Percentiles rank a stretch among this genome's conserved stretches.
phyloP scores from a whole-genome alignment of 2,329 filamentous ascomycete genomes.

The Cladosporium sp. region DNA sequence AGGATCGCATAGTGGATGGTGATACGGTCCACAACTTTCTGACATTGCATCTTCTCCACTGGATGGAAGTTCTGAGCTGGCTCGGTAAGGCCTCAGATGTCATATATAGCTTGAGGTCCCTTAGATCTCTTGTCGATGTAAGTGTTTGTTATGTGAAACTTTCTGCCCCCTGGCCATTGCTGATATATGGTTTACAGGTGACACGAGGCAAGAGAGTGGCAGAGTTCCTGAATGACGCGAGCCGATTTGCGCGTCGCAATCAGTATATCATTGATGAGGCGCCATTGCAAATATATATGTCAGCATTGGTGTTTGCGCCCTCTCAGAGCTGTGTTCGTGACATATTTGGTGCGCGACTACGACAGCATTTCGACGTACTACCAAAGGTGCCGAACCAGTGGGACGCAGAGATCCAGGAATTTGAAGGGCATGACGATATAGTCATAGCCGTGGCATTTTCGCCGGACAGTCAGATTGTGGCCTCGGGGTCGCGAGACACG shows the following conservation, averaged over 20 bases:
- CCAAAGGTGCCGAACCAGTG: background rate
- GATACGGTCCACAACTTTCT: background rate
- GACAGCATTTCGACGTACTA: background rate
- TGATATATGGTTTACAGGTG: background rate
- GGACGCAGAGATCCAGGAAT: background rate
- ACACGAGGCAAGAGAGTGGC: background rate
- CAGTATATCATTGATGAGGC: background rate
- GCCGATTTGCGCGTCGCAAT: background rate
- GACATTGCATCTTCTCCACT: background rate
- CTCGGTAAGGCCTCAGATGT: background rate
- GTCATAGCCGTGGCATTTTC: background rate
- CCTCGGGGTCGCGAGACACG: background rate
- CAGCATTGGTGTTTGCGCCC: background rate
- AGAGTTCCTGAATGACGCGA: background rate
- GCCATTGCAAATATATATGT: background rate
- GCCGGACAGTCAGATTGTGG: background rate
- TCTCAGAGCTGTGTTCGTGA: background rate
- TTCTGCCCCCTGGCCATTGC: background rate
- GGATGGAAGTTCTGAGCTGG: constrained; percentile 1
- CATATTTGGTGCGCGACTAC: background rate
- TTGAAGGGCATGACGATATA: background rate
- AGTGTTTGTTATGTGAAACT: background rate
- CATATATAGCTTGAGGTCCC: background rate
- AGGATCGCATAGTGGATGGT: background rate
- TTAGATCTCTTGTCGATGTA: background rate